Evolutionary conservation across 2,329 filamentous ascomycete species (phyloP).

Genomic region (Microascus cirrosus): DNA sequence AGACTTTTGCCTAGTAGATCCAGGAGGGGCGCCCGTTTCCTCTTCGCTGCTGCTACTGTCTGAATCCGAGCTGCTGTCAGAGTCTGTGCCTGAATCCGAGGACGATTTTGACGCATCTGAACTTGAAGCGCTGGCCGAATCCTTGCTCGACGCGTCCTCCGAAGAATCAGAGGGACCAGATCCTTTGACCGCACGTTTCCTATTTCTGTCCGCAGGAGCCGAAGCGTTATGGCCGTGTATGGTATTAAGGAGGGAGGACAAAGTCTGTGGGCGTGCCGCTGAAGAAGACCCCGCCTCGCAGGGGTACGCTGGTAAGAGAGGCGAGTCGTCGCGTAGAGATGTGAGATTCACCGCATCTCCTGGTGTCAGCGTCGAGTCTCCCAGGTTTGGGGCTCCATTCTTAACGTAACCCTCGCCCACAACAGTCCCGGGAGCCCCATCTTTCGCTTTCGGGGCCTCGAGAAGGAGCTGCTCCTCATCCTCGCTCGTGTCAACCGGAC

Average conservation of each 20-base stretch:
- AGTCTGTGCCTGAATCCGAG: conserved; percentile 17
- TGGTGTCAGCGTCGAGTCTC: conserved; percentile 1
- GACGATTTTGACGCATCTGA: conserved; percentile 12
- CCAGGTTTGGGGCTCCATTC: conserved; percentile 7
- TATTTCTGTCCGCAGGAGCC: neutral
- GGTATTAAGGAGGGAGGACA: neutral
- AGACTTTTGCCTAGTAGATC: too few species aligned
- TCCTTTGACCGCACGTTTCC: neutral
- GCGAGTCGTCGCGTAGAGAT: neutral
- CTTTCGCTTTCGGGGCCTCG: conserved; percentile 19
- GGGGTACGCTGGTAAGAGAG: neutral
- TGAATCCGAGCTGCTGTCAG: conserved; percentile 19
- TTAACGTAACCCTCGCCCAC: conserved; percentile 7
- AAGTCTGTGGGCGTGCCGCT: neutral
- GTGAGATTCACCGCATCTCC: neutral
- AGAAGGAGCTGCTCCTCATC: conserved; percentile 15
- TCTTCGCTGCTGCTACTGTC: conserved; percentile 4
- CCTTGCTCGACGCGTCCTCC: neutral
- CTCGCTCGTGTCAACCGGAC: neutral
- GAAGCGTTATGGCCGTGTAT: neutral
- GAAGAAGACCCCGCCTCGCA: conserved; percentile 6
- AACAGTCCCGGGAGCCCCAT: conserved; percentile 11
- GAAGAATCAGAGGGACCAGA: neutral
- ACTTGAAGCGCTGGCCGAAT: conserved; percentile 4
- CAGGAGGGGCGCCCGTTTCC: neutral